Evolutionary conservation across 371 early-diverging fungal species (phyloP), one percentile per base, ranked within the genome.

Genomic region (Basidiobolus meristosporus): DNA sequence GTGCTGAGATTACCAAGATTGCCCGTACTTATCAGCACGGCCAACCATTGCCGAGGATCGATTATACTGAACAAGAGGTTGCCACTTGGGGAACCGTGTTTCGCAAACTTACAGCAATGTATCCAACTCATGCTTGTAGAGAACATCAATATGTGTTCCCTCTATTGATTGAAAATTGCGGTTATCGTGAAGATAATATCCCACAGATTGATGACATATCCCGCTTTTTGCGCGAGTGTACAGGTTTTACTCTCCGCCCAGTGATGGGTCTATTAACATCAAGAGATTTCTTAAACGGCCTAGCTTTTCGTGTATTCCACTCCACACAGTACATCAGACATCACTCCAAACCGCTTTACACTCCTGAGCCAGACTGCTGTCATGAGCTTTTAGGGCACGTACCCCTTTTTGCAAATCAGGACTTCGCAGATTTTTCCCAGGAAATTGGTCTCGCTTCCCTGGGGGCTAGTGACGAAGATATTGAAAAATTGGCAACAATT

Each of bases 291-390:
- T 56, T 95, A 50, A 92, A 91, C 51, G 84, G 83, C 12, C 74
- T 95, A 50, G 95, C 92, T 2, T 95, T 95, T 70, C 71, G 95
- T 35, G 91, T 95, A 5, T 92, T 95, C 65, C 86, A 91, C 54
- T 81, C 82, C 22, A 95, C 95, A 6, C 92, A 95, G 64, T 95
- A 95, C 54, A 90, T 92, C 50, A 79, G 92, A 10, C 93, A 95
- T 51, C 70, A 77, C 49, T 84, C 88, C 4, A 65, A 67, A 36
- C 96, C 96, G 7, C 61, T 80, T 38, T 95, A 90, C 57, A 95
- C 93, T 3, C 92, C 93, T 18, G 92, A 95, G 53, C 92, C 92
- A 31, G 80, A 79, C 43, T 63, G 73, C 35, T 79, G 80, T 52
- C 80, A 79, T 46, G 80, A 79, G 54, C 61, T 79, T 11, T 53